Conservation (phyloP, 148 eudicot species). For the Cornus florida region DNA sequence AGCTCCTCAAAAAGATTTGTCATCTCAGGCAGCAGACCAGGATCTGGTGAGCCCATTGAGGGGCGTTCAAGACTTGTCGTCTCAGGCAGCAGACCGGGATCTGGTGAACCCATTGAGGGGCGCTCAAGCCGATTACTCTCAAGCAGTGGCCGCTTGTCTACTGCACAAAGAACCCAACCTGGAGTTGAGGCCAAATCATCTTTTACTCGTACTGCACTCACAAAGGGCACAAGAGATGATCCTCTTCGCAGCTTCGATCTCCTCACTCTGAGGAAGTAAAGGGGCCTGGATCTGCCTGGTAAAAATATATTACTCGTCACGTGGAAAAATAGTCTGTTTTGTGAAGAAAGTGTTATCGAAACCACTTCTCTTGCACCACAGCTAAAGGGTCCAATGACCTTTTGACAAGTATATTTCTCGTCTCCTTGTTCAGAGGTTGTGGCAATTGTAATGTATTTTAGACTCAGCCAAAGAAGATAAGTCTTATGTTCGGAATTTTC, state of each 20-base stretch:
- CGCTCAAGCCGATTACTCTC: conserved; percentile 43
- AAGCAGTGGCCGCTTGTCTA: conserved; percentile 41
- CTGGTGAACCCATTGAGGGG: conserved; percentile 35
- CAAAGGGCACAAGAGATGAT: conserved; percentile 66
- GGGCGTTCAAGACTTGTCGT: conserved; percentile 47
- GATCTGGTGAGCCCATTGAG: conserved; percentile 52
- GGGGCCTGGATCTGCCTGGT: neutral
- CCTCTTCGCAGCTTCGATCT: conserved; percentile 86
- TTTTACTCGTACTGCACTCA: conserved; percentile 48
- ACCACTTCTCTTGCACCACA: neutral
- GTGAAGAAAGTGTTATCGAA: conserved; percentile 1
- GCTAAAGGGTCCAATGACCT: neutral
- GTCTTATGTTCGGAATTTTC: neutral
- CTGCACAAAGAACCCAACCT: conserved; percentile 53
- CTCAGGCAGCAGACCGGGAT: conserved; percentile 53
- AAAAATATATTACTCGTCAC: neutral
- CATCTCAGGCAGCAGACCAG: conserved; percentile 51
- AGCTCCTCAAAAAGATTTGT: conserved; percentile 69
- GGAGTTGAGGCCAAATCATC: conserved; percentile 51
- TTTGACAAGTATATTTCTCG: neutral
- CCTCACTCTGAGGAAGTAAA: conserved; percentile 77
- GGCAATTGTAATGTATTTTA: conserved; percentile 8
- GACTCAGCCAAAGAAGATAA: conserved; percentile 20
- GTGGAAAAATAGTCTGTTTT: conserved; percentile 1
- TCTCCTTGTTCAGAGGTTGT: neutral